phyloP scores from a whole-genome alignment of 805 yeast species.

The Metschnikowia borealis region DNA sequence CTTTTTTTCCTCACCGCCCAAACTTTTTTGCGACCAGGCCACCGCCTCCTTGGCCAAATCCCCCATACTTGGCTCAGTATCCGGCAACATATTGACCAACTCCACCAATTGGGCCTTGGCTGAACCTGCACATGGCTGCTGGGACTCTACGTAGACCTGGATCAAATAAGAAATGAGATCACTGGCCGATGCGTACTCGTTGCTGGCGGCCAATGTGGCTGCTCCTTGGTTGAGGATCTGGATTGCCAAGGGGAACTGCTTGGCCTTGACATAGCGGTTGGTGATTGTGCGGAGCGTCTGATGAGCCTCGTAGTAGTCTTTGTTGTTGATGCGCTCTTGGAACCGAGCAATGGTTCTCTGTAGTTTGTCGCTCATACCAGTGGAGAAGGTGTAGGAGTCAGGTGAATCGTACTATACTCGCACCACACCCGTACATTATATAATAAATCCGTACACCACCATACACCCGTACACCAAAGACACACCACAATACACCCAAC shows the following conservation, averaged over 20 bases:
- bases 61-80: constrained; percentile 46
- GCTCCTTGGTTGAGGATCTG: constrained; percentile 73
- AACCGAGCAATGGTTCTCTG: constrained; percentile 61
- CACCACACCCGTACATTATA: no score
- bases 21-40: constrained; percentile 55
- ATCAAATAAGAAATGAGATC: constrained; percentile 71
- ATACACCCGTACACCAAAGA: no score
- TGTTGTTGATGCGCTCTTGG: constrained; percentile 62
- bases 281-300: constrained; percentile 89
- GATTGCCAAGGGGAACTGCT: constrained; percentile 65
- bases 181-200: constrained; percentile 75
- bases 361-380: constrained; percentile 36
- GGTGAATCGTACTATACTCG: neutral
- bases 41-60: constrained; percentile 64
- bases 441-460: no score
- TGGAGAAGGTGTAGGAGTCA: neutral
- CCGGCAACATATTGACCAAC: constrained; percentile 42
- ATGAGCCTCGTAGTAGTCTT: constrained; percentile 91
- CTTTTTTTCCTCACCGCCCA: neutral
- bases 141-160: constrained; percentile 60
- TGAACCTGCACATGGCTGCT: constrained; percentile 27
- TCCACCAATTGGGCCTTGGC: constrained; percentile 47
- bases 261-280: constrained; percentile 71
- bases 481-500: no score
- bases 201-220: constrained; percentile 58